These are phyloP conservation scores for Sclerotinia glacialis DNA, from an alignment of 2,329 filamentous ascomycete genomes.

Conservation along the genomic window DNA sequence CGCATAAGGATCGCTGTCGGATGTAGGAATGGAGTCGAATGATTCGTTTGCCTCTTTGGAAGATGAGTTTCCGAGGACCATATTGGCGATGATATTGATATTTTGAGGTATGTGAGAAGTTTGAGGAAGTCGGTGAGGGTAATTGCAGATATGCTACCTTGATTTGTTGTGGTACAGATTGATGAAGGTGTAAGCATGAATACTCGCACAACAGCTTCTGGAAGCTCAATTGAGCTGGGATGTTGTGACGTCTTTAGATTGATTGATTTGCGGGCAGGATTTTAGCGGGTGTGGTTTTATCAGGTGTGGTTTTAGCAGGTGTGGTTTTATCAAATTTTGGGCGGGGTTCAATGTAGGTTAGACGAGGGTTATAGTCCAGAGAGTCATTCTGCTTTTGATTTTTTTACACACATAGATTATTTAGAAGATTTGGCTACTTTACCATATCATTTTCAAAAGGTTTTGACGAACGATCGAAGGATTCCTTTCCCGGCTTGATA, in stretches of 20 bases:
- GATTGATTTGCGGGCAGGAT: constrained; percentile 1
- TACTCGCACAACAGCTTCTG: constrained; percentile 7
- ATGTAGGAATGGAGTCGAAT: constrained; percentile 31
- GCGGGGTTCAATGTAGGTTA: not conserved
- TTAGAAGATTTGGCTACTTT: not conserved
- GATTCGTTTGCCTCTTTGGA: constrained; percentile 24
- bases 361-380: too few relatives aligned
- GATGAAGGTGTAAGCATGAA: constrained; percentile 4
- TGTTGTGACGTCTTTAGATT: constrained; percentile 14
- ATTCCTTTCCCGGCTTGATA: not conserved
- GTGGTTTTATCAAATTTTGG: constrained; percentile 10
- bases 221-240: constrained; percentile 1
- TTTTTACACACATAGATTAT: not conserved
- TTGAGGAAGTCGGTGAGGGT: constrained; percentile 23
- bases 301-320: not conserved
- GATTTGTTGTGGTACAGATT: not conserved
- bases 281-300: constrained; percentile 4
- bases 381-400: too few relatives aligned
- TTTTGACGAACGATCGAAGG: too few relatives aligned
- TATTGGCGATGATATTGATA: constrained; percentile 20
- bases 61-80: constrained; percentile 35
- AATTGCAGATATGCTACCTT: constrained; percentile 4
- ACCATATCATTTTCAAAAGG: too few relatives aligned
- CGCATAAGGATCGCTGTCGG: constrained; percentile 35
- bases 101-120: not conserved